Base-by-base conservation (phyloP, 306 rosid genomes). In the Dryas alaskensis region DNA sequence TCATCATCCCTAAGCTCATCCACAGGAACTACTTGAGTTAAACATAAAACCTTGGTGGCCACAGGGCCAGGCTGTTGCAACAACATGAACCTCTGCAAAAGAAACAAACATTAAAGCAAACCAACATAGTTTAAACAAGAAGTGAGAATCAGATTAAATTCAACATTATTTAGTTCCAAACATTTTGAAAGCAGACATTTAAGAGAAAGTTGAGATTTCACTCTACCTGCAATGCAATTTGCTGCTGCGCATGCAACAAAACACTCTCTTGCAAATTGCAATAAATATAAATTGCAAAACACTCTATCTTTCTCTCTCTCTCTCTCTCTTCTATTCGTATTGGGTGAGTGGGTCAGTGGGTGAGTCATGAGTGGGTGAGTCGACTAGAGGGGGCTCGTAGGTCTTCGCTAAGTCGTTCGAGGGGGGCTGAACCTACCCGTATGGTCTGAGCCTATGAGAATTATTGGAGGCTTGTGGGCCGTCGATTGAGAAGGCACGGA, bases 221-320 rank as follows among this genome's bases (percentile, higher is more conserved):
- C 43, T 54, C 65, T 69, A 94, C 99, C 99, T 94, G 99, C 79
- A 94, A 73, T 16, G 99, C 97, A 79, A 94, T 92, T 78, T 94
- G 99, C 86, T 94, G 99, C 79, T 94, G 99, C 8, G 96, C 99
- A 69, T 94, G 99, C 89, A 92, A 82, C 60, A 94, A 80, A 60
- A 94, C 85, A 75, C 85, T 92, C 84, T 94, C 99, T 78, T 91
- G 97, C 83, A 19, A 19, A 19, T 19, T 19, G 19, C 19, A 19
- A 19, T 19, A 19, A 19, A 19, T 19, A 19, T 19, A 19, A 19
- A 19, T 19, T 19, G 19, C 19, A 19, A 19, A 19, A 19, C 19
- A 19, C 19, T 19, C n/a, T 19, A 19, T 19, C 19, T 19, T 19
- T 19, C 19, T 19, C 64, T 53, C 76, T 81, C 78, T 81, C 81